Conservation (phyloP, 2,329 filamentous ascomycete species). For the Fonsecaea erecta region DNA sequence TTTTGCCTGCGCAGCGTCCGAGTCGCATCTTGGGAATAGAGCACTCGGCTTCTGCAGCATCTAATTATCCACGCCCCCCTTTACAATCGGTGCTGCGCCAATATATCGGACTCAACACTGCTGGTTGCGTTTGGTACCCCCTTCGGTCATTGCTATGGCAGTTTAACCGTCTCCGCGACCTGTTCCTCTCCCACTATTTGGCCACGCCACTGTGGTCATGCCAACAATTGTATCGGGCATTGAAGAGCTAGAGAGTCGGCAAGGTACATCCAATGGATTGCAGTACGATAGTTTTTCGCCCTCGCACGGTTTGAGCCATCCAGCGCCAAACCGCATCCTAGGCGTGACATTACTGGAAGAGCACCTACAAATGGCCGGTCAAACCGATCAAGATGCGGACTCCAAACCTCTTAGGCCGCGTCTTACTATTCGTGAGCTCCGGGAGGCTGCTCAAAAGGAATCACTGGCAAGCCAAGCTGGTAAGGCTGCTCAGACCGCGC, state of each 20-base stretch:
- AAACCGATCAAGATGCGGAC: not conserved
- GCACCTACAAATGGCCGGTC: not conserved
- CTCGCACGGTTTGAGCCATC: not conserved
- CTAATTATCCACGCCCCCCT: not conserved
- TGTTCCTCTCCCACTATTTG: not conserved
- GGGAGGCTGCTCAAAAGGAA: constrained; percentile 24
- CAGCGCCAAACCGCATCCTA: not conserved
- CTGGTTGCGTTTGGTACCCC: not conserved
- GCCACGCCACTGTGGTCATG: not conserved
- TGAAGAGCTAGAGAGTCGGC: not conserved
- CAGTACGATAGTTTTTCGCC: not conserved
- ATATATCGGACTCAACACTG: not conserved
- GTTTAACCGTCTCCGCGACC: not conserved
- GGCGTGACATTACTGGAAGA: not conserved
- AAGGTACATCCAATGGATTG: not conserved
- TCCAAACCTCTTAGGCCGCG: constrained; percentile 18
- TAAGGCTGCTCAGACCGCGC: constrained; percentile 1
- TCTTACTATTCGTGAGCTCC: constrained; percentile 28
- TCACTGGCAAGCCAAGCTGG: constrained; percentile 4
- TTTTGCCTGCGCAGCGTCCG: not conserved
- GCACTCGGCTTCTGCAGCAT: not conserved
- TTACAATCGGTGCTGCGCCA: not conserved
- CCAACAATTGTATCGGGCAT: not conserved
- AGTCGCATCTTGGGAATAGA: not conserved
- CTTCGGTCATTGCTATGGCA: not conserved